These are phyloP conservation scores for Triangularia setosa DNA, from an alignment of 2,329 filamentous ascomycete genomes.

Conservation along the genomic window DNA sequence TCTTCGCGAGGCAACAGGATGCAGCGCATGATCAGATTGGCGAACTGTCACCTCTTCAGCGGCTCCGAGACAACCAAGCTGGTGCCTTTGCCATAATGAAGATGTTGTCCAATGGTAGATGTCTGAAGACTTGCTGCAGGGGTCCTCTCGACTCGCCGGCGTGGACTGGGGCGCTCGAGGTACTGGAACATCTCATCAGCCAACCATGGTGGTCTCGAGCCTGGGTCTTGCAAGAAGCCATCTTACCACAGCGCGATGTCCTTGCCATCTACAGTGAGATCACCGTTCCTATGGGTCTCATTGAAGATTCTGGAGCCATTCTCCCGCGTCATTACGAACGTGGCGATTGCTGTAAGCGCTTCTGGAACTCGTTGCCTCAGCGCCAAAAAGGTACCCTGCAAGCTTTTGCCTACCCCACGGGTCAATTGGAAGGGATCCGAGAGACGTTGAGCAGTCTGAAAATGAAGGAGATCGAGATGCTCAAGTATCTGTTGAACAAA, in stretches of 20 bases:
- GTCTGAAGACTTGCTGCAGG: not conserved
- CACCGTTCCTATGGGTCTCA: not conserved
- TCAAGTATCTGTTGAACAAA: not conserved
- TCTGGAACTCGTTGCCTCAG: not conserved
- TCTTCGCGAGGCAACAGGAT: conserved; percentile 1
- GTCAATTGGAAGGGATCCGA: not conserved
- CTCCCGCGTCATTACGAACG: not conserved
- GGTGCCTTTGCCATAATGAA: conserved; percentile 4
- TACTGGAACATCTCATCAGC: not conserved
- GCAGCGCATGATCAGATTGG: not conserved
- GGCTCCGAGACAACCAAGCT: not conserved
- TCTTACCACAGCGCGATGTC: conserved; percentile 16
- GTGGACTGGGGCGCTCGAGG: not conserved
- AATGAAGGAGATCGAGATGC: not conserved
- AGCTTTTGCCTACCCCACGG: not conserved
- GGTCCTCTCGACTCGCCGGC: not conserved
- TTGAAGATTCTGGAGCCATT: not conserved
- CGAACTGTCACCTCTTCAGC: not conserved
- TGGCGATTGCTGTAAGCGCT: not conserved
- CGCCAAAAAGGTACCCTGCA: not conserved
- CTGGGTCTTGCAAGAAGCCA: conserved; percentile 27
- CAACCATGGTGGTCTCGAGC: conserved; percentile 11
- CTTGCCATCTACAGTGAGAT: conserved; percentile 1
- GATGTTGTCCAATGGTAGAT: conserved; percentile 4
- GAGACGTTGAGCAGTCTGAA: not conserved